Evolutionary conservation across 129 eudicot genomes (phyloP), one percentile per base, ranked within the genome.

Genomic region (Arctium lappa): DNA sequence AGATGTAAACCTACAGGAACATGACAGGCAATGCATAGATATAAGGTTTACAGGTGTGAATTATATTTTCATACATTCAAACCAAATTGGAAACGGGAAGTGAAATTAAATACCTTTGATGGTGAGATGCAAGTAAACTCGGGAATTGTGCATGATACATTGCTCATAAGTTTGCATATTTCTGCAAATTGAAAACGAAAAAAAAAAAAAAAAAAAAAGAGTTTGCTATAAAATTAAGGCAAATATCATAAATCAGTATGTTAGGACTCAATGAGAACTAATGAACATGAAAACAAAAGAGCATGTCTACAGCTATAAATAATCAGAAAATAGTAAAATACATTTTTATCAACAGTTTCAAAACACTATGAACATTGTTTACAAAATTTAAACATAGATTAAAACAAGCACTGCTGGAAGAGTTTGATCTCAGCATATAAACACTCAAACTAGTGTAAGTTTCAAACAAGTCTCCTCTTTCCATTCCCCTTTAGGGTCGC

Each of bases 121-220:
- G 98, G 85, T 75, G 99, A 85, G 75, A 96, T 80, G 85, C 98
- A 93, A 60, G 98, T 96, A 81, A 96, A 93, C 56, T 96, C 98
- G 3, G 99, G 99, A 90, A 96, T 87, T 15, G 99, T 88, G 82
- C 99, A 96, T 69, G 92, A 85, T 73, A 92, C 81, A 76, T 81
- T 85, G 84, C 89, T 93, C 99, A 96, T 91, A 40, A 48, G 89
- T 88, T 86, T 93, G 92, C 98, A 91, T 46, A 91, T 89, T 65
- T 87, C 99, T 96, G 97, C 83, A 79, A 85, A 80, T 74, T 48
- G 38, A 34, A 13, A 27, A 72, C 9, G 34, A 9, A 69, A 39
- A 32, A 12, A 75, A 2, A 60, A 2, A 56, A 18, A 81, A 22
- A 22, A 22, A 22, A 22, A 22, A 22, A 22, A 22, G 27, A 22